Percentiles rank a stretch among this genome's conserved stretches.
Conservation (phyloP, 2,329 filamentous ascomycete species). For the Epichloe sibirici region DNA sequence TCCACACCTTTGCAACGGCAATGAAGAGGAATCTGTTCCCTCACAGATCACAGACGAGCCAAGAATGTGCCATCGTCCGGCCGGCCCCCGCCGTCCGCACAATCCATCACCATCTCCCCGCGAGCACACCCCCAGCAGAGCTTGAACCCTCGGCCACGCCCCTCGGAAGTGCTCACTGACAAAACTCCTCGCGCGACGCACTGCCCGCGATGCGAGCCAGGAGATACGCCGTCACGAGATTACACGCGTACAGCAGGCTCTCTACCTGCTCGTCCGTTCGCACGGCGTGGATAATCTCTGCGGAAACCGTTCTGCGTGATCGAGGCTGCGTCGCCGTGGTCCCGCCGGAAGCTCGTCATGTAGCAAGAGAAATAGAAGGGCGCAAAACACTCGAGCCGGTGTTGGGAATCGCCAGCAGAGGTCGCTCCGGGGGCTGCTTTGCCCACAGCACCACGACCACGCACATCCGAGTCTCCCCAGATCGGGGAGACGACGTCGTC, state of each 20-base stretch:
- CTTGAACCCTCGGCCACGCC: neutral
- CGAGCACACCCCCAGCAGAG: neutral
- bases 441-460: no score
- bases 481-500: no score
- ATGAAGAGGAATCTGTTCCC: neutral
- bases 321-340: no score
- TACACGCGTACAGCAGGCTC: neutral
- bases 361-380: no score
- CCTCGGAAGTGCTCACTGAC: neutral
- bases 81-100: neutral
- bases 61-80: neutral
- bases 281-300: neutral
- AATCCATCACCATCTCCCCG: neutral
- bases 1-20: no score
- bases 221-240: neutral
- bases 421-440: no score
- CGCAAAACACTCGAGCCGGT: no score
- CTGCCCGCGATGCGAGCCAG: neutral
- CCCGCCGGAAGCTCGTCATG: no score
- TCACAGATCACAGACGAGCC: neutral
- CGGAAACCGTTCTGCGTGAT: neutral
- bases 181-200: neutral
- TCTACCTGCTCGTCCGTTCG: neutral
- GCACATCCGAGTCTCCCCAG: no score
- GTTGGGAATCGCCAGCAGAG: no score